These are phyloP conservation scores for Peronospora belbahrii DNA, from an alignment of 352 stramenopile genomes.

Conservation along the genomic window DNA sequence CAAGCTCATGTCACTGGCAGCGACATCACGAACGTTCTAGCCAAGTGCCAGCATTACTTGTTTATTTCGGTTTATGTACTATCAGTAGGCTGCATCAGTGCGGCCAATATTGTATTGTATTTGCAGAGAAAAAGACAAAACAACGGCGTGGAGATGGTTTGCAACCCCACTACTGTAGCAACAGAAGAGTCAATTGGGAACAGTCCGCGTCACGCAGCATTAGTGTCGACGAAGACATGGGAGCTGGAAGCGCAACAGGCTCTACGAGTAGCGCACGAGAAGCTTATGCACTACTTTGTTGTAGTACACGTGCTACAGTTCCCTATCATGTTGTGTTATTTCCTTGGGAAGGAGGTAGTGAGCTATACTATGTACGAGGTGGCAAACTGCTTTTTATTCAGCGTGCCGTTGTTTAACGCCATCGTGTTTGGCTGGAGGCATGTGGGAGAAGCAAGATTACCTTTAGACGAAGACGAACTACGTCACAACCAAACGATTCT, in stretches of 20 bases:
- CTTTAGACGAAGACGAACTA: constrained; percentile 9
- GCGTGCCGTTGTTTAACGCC: constrained; percentile 45
- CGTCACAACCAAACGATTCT: constrained; percentile 23
- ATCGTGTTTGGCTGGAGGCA: constrained; percentile 39
- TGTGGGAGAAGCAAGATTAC: constrained; percentile 22
- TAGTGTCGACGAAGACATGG: constrained; percentile 26
- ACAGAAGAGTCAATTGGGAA: constrained; percentile 15
- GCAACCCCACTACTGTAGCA: constrained; percentile 7
- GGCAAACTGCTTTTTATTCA: constrained; percentile 33
- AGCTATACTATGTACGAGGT: constrained; percentile 29
- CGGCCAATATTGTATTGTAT: constrained; percentile 30
- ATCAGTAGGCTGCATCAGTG: constrained; percentile 25
- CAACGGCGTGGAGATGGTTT: constrained; percentile 6
- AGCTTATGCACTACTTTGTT: constrained; percentile 45
- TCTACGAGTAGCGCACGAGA: constrained; percentile 27
- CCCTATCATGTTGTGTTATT: constrained; percentile 38
- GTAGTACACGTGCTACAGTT: constrained; percentile 39
- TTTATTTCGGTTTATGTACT: constrained; percentile 26
- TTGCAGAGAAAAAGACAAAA: constrained; percentile 10
- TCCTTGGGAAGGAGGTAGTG: constrained; percentile 19
- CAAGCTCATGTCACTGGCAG: constrained; percentile 18
- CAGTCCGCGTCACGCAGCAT: constrained; percentile 4
- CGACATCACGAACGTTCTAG: constrained; percentile 2
- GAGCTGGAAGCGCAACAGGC: constrained; percentile 23
- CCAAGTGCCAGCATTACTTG: constrained; percentile 24